Base-by-base conservation (phyloP, 2,329 filamentous ascomycete genomes). In the Talaromyces marneffei region DNA sequence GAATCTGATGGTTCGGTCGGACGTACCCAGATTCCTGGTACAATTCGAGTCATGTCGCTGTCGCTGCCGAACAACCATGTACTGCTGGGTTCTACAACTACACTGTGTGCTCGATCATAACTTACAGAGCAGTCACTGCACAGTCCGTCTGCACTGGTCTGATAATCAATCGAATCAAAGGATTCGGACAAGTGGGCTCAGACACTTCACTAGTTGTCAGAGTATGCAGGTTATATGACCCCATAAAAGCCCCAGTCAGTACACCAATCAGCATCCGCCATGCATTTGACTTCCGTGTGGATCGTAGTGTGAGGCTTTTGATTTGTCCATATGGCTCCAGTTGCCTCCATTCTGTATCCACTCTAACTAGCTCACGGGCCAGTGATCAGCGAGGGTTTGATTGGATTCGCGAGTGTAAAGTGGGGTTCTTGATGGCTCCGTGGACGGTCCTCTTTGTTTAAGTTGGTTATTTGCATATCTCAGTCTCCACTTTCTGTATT, bases 271-370 rank as follows among this genome's bases (percentile, higher is more conserved):
- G 29, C n/a, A 16, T 35, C 29, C 20, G 18, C 23, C 27, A 44
- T 35, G 55, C 14, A n/a, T 37, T 44, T 35, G 20, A 52, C 29
- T 52, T 52, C 29, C n/a, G 27, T 35, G 29, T 20, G 48, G 48
- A 23, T 52, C 48, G n/a, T 52, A 4, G 2, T 6, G 7, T 2
- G 7, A 33, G 3, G 10, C 10, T 16, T 35, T 10, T 50, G 3
- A 58, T 50, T 37, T 33, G 56, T 27, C 56, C n/a, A 31, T 7
- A 4, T 39, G 56, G 42, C 56, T 58, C 50, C 31, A 53, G 50
- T 37, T 58, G 56, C 23, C 56, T 35, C 42, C 56, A 50, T 37
- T 50, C 5, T 33, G 20, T 20, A 20, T 20, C 42, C 35, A 56
- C 53, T 27, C 23, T 9, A 12, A 27, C 27, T 9, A 50, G 56